Percentiles rank a stretch among this genome's conserved stretches.
Conservation (phyloP, 345 rosid genomes). For the Corchorus capsularis region DNA sequence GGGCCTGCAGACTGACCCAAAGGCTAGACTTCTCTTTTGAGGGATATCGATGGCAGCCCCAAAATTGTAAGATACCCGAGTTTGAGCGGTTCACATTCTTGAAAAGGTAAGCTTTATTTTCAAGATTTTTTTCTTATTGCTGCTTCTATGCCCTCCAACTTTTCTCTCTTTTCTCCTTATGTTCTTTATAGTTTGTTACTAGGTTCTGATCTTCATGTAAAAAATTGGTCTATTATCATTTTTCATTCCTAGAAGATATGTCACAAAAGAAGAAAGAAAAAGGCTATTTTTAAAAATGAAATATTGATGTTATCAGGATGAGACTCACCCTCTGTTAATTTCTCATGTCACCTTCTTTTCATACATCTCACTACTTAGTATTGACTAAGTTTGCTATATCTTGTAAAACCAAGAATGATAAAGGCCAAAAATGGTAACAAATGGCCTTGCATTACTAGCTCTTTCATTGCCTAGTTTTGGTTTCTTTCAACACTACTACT, state of each 20-base stretch:
- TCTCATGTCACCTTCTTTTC: background rate
- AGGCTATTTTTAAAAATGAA: background rate
- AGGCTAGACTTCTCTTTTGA: constrained; percentile 61
- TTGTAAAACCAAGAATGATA: background rate
- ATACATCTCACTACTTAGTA: background rate
- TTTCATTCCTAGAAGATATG: background rate
- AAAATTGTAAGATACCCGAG: constrained; percentile 52
- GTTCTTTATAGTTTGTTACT: background rate
- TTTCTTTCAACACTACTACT: background rate
- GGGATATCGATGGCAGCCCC: constrained; percentile 60
- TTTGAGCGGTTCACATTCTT: constrained; percentile 52
- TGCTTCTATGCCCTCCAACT: background rate
- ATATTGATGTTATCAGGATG: background rate
- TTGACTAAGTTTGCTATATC: background rate
- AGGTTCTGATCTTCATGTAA: background rate
- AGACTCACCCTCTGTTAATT: background rate
- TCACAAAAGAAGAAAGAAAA: background rate
- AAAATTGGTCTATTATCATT: background rate
- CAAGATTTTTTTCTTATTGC: background rate
- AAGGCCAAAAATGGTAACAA: background rate
- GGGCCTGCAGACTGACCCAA: constrained; percentile 55
- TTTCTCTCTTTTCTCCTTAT: background rate
- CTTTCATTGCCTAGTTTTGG: background rate
- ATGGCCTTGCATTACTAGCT: background rate
- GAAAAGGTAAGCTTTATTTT: constrained; percentile 38